Evolutionary conservation across 169 alveolate genomes (phyloP).

Genomic region (Theileria luwenshuni): DNA sequence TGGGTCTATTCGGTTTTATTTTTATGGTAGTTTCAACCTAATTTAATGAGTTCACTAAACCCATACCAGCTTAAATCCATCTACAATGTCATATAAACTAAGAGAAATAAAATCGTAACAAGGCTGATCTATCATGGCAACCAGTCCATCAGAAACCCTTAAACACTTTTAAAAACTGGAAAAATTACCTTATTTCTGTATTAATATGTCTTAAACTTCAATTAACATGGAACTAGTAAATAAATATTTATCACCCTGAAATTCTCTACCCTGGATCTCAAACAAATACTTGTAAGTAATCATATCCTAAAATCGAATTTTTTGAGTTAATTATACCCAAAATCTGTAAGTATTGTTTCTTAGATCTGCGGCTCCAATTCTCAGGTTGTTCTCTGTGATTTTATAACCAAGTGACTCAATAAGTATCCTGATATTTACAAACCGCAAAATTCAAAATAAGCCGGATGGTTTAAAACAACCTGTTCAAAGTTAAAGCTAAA

Average conservation of each 20-base stretch:
- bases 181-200: slow-evolving; percentile 26
- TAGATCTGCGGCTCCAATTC: slow-evolving; percentile 78
- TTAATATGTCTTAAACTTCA: too few species aligned
- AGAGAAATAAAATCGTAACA: slow-evolving; percentile 66
- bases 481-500: slow-evolving; percentile 59
- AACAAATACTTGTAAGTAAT: slow-evolving; percentile 35
- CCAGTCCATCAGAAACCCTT: slow-evolving; percentile 77
- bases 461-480: slow-evolving; percentile 75
- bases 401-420: neutral
- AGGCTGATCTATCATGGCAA: slow-evolving; percentile 79
- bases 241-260: slow-evolving; percentile 26
- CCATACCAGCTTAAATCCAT: slow-evolving; percentile 70
- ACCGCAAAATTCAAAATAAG: slow-evolving; percentile 80
- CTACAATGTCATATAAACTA: slow-evolving; percentile 72
- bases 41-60: neutral
- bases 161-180: neutral
- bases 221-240: neutral
- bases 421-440: slow-evolving; percentile 11
- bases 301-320: slow-evolving; percentile 26
- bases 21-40: slow-evolving; percentile 62
- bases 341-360: slow-evolving; percentile 70
- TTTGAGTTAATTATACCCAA: slow-evolving; percentile 49
- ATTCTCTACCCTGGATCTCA: slow-evolving; percentile 48
- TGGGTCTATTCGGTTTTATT: slow-evolving; percentile 68
- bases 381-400: slow-evolving; percentile 65